Evolutionary conservation across 2,329 filamentous ascomycete genomes (phyloP), one percentile per base, ranked within the genome.

Genomic region (Aspergillus sp.): DNA sequence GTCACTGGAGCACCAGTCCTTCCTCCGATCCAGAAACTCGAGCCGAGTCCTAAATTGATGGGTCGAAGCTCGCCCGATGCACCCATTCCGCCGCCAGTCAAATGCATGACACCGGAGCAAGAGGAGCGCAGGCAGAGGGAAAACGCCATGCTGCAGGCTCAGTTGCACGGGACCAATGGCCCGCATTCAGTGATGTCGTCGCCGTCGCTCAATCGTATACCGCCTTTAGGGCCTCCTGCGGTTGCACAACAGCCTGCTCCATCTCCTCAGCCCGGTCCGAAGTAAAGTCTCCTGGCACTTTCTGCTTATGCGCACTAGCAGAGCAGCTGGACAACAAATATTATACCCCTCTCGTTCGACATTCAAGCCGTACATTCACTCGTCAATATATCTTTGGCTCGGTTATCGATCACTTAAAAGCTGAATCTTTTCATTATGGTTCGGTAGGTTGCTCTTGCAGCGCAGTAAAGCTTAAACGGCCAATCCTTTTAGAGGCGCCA

Each of bases 21-120:
- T 19, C 77, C 77, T 25, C 77, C 77, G 2, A 74, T 79, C 5
- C 76, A 76, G 61, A 72, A 67, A 65, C 65, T 79, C 8, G 74
- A 79, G 45, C 77, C 77, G 4, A 79, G 77, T 59, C 77, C 77
- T 2, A 79, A 79, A 61, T 64, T 79, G 52, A 79, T 79, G 77
- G 76, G 77, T 2, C 69, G 76, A 28, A 75, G 74, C 55, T 79
- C 77, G 3, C 74, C 76, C 2, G 77, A 79, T 60, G 75, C 76
- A 8, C 77, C 77, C 1, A 75, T 79, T 55, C 76, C 76, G 6
- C 69, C 75, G 1, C 77, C 77, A 1, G 72, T 78, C 21, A 79
- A 79, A 59, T 75, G 69, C 61, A 79, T 79, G 77, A 78, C 75
- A 4, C 76, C 76, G 1, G 76, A 78, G 59, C 76, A 79, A 56